Conservation (phyloP, 139 green algal genomes). For the Nannochloris sp. region DNA sequence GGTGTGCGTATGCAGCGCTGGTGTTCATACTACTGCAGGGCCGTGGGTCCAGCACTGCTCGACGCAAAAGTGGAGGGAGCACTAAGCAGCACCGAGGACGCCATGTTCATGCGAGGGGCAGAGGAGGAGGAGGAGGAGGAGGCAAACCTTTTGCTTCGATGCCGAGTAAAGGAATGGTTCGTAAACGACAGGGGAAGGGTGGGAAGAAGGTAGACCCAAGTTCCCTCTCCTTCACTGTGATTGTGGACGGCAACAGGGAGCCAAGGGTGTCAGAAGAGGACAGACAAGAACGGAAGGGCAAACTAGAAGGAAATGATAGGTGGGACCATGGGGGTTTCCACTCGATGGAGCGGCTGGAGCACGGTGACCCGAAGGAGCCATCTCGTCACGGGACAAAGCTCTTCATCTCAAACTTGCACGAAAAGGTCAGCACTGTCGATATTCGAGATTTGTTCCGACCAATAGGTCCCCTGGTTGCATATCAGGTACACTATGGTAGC, state of each 20-base stretch:
- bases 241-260: background rate
- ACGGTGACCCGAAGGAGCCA: background rate
- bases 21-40: too few relatives aligned
- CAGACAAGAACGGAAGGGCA: background rate
- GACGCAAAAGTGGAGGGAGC: too few relatives aligned
- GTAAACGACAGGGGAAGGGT: background rate
- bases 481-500: slow-evolving; percentile 18
- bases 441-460: slow-evolving; percentile 48
- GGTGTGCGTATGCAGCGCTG: too few relatives aligned
- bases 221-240: background rate
- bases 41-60: too few relatives aligned
- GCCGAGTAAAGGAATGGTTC: too few relatives aligned
- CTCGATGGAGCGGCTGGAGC: background rate
- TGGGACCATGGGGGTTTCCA: slow-evolving; percentile 32
- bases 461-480: slow-evolving; percentile 28
- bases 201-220: background rate
- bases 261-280: background rate
- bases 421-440: slow-evolving; percentile 44
- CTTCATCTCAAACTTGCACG: slow-evolving; percentile 47
- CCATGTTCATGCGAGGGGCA: too few relatives aligned
- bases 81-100: too few relatives aligned
- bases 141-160: too few relatives aligned
- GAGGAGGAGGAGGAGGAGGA: too few relatives aligned
- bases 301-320: slow-evolving; percentile 14
- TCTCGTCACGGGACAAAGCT: slow-evolving; percentile 23